phyloP scores from a whole-genome alignment of 176 grass and related monocot genomes.

The Oryza punctata region DNA sequence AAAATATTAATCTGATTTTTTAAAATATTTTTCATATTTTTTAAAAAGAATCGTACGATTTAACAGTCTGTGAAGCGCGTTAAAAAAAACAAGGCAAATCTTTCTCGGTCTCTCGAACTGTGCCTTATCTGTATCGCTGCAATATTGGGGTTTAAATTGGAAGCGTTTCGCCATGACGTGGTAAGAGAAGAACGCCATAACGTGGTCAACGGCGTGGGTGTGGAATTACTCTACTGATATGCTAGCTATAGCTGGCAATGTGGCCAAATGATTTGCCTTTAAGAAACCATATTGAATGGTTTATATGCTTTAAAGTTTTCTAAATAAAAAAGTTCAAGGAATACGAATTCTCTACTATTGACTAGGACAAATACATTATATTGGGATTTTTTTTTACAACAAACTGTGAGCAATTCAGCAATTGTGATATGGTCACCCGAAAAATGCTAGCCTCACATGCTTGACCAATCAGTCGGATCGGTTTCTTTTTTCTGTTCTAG shows the following conservation, averaged over 20 bases:
- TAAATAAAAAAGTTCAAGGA: neutral
- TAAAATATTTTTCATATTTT: no score
- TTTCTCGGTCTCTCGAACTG: no score
- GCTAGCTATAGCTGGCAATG: no score
- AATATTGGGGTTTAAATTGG: neutral
- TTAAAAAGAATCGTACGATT: no score
- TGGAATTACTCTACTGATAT: neutral
- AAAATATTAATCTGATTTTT: no score
- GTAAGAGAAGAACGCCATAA: neutral
- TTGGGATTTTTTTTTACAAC: neutral
- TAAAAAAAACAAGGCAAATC: no score
- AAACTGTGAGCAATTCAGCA: neutral
- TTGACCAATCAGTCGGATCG: neutral
- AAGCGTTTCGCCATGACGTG: neutral
- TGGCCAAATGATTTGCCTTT: neutral
- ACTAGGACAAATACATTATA: neutral
- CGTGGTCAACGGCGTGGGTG: neutral
- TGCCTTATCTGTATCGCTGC: no score
- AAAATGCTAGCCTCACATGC: neutral
- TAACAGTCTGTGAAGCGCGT: no score
- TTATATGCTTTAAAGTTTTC: neutral
- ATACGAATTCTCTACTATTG: neutral
- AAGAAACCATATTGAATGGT: neutral
- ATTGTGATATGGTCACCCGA: neutral
- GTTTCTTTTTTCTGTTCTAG: neutral